Percentiles rank a stretch among this genome's conserved stretches.
phyloP scores from a whole-genome alignment of 495 filamentous ascomycete genomes.

The Rhizodiscina lignyota region DNA sequence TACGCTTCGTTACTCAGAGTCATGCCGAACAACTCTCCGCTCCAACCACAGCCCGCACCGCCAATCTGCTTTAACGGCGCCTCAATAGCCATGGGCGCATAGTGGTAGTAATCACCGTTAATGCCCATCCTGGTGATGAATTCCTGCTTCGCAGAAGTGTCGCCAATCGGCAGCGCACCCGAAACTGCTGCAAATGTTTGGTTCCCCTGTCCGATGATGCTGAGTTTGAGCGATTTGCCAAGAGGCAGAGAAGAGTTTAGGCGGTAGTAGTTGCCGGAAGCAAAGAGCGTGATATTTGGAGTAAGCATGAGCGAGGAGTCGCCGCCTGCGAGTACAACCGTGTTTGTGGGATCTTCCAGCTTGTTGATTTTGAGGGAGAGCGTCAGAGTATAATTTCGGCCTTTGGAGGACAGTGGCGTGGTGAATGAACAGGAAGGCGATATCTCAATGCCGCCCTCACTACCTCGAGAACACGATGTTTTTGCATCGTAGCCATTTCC shows the following conservation, averaged over 20 bases:
- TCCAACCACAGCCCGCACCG: slow-evolving; percentile 11
- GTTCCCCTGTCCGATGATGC: slow-evolving; percentile 24
- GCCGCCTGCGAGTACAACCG: slow-evolving; percentile 4
- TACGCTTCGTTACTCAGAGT: too few relatives aligned
- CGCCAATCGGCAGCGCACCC: too few relatives aligned
- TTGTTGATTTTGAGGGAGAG: slow-evolving; percentile 11
- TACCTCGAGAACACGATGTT: too few relatives aligned
- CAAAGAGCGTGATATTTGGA: slow-evolving; percentile 27
- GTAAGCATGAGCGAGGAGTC: slow-evolving; percentile 8
- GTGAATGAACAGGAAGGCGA: slow-evolving; percentile 25
- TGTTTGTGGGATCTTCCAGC: slow-evolving; percentile 1
- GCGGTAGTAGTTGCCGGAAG: slow-evolving; percentile 28
- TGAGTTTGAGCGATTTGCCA: slow-evolving; percentile 24
- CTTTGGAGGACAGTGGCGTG: slow-evolving; percentile 30
- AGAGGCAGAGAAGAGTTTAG: slow-evolving; percentile 28
- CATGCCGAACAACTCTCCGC: slow-evolving; percentile 4
- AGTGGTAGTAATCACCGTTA: slow-evolving; percentile 25
- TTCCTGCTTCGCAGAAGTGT: slow-evolving; percentile 15
- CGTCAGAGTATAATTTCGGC: slow-evolving; percentile 31
- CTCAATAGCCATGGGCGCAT: slow-evolving; percentile 31
- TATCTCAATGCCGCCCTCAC: too few relatives aligned
- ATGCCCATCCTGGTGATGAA: slow-evolving; percentile 27
- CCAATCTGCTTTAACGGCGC: slow-evolving; percentile 28
- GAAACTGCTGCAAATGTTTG: slow-evolving; percentile 24
- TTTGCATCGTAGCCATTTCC: too few relatives aligned